Evolutionary conservation across 345 rosid genomes (phyloP).

Genomic region (Hibiscus mutabilis): DNA sequence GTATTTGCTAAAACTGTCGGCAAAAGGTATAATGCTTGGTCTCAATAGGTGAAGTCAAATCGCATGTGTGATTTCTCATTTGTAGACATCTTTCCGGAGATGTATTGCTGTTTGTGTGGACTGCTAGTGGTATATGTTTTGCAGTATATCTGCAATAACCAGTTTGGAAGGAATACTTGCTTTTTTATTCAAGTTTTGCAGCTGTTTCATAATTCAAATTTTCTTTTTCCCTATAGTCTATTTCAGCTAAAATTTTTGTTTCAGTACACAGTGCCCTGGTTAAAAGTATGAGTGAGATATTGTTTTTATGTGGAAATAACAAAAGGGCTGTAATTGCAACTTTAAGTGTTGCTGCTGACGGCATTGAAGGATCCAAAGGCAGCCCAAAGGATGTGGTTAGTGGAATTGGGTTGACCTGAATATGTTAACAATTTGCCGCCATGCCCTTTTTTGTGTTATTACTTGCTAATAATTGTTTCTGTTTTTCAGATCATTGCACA

Average conservation of each 20-base stretch:
- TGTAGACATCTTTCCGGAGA: neutral
- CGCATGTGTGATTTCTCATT: neutral
- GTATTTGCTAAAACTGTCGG: neutral
- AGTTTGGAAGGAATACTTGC: neutral
- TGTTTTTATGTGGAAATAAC: conserved; percentile 76
- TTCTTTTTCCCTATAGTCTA: neutral
- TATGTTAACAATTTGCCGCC: neutral
- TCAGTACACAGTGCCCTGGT: conserved; percentile 60
- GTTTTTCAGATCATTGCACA: conserved; percentile 41
- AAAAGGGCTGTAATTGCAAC: conserved; percentile 64
- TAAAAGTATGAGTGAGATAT: conserved; percentile 88
- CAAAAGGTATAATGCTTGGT: neutral
- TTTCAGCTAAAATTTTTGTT: neutral
- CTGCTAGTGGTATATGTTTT: neutral
- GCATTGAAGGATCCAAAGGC: conserved; percentile 26
- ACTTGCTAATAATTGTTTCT: conserved; percentile 4
- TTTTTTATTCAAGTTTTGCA: neutral
- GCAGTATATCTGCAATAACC: neutral
- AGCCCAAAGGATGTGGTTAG: conserved; percentile 51
- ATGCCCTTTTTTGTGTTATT: neutral
- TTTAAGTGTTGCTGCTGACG: conserved; percentile 27
- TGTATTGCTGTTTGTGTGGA: neutral
- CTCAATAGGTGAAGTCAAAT: neutral
- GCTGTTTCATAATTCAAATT: neutral
- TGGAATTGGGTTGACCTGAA: conserved; percentile 7